Evolutionary conservation across 305 asterid genomes (phyloP), one percentile per base, ranked within the genome.

Genomic region (Fraxinus ornus): DNA sequence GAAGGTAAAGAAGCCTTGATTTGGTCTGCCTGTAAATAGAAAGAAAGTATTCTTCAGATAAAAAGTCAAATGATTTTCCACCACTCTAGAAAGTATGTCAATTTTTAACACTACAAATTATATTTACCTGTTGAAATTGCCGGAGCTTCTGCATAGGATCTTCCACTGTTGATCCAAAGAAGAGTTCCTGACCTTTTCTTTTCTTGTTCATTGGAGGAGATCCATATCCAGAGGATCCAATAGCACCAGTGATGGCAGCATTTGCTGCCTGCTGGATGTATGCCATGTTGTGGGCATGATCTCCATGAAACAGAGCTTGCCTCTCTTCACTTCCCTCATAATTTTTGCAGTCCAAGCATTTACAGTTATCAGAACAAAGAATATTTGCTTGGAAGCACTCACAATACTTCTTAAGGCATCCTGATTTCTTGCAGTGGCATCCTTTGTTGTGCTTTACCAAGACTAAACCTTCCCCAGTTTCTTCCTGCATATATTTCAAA

Each of bases 11-110:
- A 82, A 84, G 91, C 85, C 87, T 90, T 94, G 41, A 64, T 83
- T 82, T 92, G 95, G 85, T 90, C 90, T 79, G 87, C 91, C 99
- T 95, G 93, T 76, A 64, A 77, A 76, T 30, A 60, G 80, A 66
- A 24, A 78, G 72, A 82, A 49, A 15, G 21, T 4, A 49, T 3
- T 19, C 19, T 57, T 41, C 47, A 66, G 73, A 66, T 73, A 39
- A 33, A 83, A 80, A 7, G 77, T 44, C 44, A 26, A 85, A 81
- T 24, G 15, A 13, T 24, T 24, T 76, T 62, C 71, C 32, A 22
- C 71, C 37, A 76, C 52, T 44, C 24, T 6, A 73, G 66, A 22
- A 70, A 77, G 35, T 26, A 24, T 9, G 7, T 66, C 17, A 66
- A 7, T 10, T 66, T 26, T 26, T 62, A 66, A 66, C 74, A 66